Conservation (phyloP, 805 yeast genomes). For the Wickerhamiella dianesei region DNA sequence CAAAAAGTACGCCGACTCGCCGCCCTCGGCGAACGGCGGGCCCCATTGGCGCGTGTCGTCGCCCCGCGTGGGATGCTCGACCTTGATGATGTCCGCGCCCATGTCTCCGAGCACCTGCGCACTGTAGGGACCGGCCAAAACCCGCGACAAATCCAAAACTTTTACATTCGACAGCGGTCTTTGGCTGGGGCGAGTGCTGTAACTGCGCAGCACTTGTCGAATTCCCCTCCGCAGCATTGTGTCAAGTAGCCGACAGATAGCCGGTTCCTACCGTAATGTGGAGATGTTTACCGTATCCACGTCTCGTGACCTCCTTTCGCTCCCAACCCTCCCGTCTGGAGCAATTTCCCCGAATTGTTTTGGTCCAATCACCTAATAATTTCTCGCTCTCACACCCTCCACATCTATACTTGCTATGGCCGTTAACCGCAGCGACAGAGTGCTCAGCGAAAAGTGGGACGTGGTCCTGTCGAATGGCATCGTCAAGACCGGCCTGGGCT, state of each 20-base stretch:
- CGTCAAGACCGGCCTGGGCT: slow-evolving; percentile 90
- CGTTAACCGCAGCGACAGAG: slow-evolving; percentile 18
- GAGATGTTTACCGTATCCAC: too few relatives aligned
- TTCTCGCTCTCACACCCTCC: not conserved
- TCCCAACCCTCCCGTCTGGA: too few relatives aligned
- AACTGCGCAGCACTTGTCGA: too few relatives aligned
- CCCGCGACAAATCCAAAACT: slow-evolving; percentile 30
- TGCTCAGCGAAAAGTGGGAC: slow-evolving; percentile 53
- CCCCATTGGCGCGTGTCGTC: slow-evolving; percentile 35
- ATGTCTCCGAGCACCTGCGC: slow-evolving; percentile 30
- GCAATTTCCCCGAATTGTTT: not conserved
- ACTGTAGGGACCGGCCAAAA: slow-evolving; percentile 32
- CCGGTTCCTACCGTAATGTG: too few relatives aligned
- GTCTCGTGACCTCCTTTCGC: too few relatives aligned
- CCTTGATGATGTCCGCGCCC: slow-evolving; percentile 32
- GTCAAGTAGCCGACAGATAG: not conserved
- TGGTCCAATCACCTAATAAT: not conserved
- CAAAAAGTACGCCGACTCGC: slow-evolving; percentile 30
- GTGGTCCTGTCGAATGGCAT: slow-evolving; percentile 86
- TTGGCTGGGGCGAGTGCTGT: not conserved
- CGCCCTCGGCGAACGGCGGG: slow-evolving; percentile 29
- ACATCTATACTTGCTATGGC: slow-evolving; percentile 5
- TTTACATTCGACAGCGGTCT: slow-evolving; percentile 26
- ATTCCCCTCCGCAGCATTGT: too few relatives aligned
- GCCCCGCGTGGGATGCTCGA: slow-evolving; percentile 31